Conservation (phyloP, 257 asterid species). For the Gentiana straminea region DNA sequence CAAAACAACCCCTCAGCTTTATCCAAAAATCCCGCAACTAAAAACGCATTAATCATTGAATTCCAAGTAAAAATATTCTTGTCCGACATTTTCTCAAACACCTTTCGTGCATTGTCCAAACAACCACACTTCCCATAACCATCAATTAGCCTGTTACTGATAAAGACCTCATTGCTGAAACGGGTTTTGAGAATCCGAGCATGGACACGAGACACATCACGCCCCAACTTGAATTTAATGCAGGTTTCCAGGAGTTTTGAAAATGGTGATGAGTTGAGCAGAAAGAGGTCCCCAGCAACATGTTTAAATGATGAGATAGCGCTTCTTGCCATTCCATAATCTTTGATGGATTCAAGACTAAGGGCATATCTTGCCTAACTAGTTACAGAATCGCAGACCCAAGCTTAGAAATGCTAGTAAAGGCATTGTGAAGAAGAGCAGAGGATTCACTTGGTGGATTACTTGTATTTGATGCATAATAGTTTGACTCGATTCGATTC, state of each 20-base stretch:
- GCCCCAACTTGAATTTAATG: conserved; percentile 2
- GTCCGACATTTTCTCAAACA: conserved; percentile 13
- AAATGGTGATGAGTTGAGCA: conserved; percentile 4
- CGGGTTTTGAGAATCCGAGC: conserved; percentile 3
- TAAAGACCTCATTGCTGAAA: conserved; percentile 3
- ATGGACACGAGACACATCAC: background rate
- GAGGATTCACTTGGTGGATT: too few species aligned
- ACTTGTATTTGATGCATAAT: too few species aligned
- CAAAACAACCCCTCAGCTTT: background rate
- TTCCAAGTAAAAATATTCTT: conserved; percentile 10
- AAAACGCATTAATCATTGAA: conserved; percentile 5
- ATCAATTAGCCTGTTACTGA: conserved; percentile 8
- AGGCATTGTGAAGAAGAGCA: too few species aligned
- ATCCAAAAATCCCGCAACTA: background rate
- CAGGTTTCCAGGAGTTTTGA: conserved; percentile 6
- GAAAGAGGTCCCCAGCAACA: background rate
- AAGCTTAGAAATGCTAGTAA: too few species aligned
- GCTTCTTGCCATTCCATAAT: conserved; percentile 10
- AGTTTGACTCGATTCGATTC: too few species aligned
- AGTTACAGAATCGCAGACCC: too few species aligned
- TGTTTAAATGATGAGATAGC: background rate
- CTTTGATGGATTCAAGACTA: background rate
- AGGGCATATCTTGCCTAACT: background rate
- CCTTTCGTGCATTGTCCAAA: conserved; percentile 9
- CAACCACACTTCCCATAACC: conserved; percentile 16